Conservation (phyloP, 1,139 yeast genomes). For the Lodderomyces beijingensis region DNA sequence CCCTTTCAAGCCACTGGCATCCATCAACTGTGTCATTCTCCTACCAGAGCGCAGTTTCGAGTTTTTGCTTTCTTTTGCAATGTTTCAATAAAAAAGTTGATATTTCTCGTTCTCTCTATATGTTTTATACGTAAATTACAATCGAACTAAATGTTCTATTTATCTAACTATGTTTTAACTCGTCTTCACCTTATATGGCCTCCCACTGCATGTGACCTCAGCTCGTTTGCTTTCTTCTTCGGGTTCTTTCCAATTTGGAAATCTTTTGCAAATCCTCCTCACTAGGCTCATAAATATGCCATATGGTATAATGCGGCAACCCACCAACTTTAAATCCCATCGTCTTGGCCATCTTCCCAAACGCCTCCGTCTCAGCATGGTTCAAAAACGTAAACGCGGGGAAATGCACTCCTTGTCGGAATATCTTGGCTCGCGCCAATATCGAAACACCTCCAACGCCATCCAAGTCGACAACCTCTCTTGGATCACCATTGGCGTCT, state of each 20-base stretch:
- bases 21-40: no score
- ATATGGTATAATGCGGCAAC: slow-evolving; percentile 80
- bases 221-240: slow-evolving; percentile 42
- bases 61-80: no score
- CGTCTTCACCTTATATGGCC: no score
- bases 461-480: slow-evolving; percentile 69
- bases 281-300: slow-evolving; percentile 89
- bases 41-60: no score
- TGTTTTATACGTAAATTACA: no score
- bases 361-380: slow-evolving; percentile 92
- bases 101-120: no score
- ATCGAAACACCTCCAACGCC: slow-evolving; percentile 93
- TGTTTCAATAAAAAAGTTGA: no score
- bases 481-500: slow-evolving; percentile 57
- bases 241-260: slow-evolving; percentile 66
- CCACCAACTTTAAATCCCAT: slow-evolving; percentile 86
- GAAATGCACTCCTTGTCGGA: slow-evolving; percentile 78
- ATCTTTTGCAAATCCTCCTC: slow-evolving; percentile 82
- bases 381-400: slow-evolving; percentile 86
- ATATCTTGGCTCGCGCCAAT: slow-evolving; percentile 75
- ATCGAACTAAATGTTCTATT: no score
- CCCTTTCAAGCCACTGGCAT: no score
- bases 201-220: no score
- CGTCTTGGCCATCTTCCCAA: slow-evolving; percentile 78
- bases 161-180: no score